Conservation (phyloP, 164 flowering plant species). For the Nelumbo lutea region DNA sequence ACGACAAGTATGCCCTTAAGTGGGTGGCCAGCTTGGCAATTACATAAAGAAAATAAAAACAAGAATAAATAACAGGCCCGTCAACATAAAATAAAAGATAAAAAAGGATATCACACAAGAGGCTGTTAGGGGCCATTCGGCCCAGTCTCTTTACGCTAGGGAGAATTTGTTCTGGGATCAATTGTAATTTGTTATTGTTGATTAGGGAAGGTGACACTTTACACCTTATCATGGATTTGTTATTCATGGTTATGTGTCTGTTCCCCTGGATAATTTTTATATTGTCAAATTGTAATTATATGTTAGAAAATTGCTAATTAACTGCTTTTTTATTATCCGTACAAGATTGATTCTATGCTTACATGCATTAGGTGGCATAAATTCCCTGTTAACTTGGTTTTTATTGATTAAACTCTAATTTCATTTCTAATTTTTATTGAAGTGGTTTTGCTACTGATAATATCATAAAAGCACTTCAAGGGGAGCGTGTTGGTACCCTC, state of each 20-base stretch:
- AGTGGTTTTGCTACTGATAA: slow-evolving; percentile 78
- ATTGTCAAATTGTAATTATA: neutral
- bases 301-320: neutral
- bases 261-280: neutral
- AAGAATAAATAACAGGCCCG: too few relatives aligned
- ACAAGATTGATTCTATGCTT: neutral
- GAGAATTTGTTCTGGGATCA: too few relatives aligned
- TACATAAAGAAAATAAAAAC: too few relatives aligned
- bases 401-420: slow-evolving; percentile 12
- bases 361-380: neutral
- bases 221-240: neutral
- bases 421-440: slow-evolving; percentile 12
- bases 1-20: too few relatives aligned
- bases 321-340: neutral
- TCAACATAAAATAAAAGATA: too few relatives aligned
- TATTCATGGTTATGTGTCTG: neutral
- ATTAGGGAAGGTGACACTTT: too few relatives aligned
- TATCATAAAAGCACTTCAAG: slow-evolving; percentile 71
- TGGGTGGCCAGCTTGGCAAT: too few relatives aligned
- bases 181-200: too few relatives aligned
- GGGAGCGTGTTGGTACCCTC: slow-evolving; percentile 78
- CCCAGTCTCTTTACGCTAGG: too few relatives aligned
- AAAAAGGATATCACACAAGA: too few relatives aligned
- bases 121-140: too few relatives aligned
- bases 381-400: neutral